Evolutionary conservation across 306 rosid species (phyloP).

Genomic region (Lupinus albus): DNA sequence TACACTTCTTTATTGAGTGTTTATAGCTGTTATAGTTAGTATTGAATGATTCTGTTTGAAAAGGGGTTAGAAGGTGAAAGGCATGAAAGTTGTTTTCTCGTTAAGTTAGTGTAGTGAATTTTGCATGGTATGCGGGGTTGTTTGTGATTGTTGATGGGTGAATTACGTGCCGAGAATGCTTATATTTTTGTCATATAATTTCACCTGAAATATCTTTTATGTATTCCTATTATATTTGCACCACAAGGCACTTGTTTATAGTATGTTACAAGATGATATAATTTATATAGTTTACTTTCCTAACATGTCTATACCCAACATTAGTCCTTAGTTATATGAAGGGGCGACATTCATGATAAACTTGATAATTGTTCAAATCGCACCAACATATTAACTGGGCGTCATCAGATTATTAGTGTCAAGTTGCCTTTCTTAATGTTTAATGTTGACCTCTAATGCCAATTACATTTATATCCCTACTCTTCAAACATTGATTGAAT

Average conservation of each 20-base stretch:
- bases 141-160: background rate
- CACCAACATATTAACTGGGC: background rate
- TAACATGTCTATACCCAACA: background rate
- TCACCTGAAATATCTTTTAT: background rate
- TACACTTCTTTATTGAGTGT: background rate
- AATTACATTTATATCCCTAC: background rate
- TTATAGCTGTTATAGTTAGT: background rate
- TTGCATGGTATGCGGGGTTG: background rate
- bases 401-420: background rate
- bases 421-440: background rate
- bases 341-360: background rate
- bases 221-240: background rate
- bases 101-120: background rate
- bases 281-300: background rate
- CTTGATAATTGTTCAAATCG: background rate
- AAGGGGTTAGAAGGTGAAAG: background rate
- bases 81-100: background rate
- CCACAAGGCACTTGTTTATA: background rate
- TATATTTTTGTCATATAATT: background rate
- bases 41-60: slow-evolving; percentile 3
- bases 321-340: background rate
- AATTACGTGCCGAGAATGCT: background rate
- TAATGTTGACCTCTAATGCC: background rate
- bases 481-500: background rate
- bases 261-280: background rate